Evolutionary conservation across 1,284 basidiomycete genomes (phyloP).

Genomic region (Ustilago trichophora): DNA sequence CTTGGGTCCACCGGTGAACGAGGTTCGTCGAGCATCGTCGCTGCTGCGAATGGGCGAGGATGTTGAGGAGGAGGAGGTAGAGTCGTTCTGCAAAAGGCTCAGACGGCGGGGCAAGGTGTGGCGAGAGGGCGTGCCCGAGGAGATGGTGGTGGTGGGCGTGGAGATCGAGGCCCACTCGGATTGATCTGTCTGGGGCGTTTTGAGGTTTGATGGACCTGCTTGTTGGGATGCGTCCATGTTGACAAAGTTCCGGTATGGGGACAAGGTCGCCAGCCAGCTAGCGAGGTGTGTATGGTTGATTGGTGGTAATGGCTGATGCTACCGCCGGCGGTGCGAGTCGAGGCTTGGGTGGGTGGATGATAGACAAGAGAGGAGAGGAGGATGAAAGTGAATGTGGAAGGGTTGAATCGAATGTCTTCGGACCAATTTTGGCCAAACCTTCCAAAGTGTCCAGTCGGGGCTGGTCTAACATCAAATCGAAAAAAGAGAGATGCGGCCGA

Average conservation of each 20-base stretch:
- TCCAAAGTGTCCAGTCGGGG: no score
- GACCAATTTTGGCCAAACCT: no score
- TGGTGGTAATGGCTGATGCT: no score
- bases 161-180: constrained; percentile 10
- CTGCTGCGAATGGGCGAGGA: constrained; percentile 5
- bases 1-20: constrained; percentile 16
- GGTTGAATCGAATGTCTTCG: no score
- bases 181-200: constrained; percentile 26
- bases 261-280: constrained; percentile 20
- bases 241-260: no score
- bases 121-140: constrained; percentile 16
- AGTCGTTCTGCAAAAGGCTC: constrained; percentile 26
- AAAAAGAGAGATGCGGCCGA: constrained; percentile 11
- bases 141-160: background rate
- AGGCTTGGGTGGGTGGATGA: background rate
- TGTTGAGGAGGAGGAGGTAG: no score
- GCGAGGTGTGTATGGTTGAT: background rate
- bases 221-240: constrained; percentile 12
- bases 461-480: background rate
- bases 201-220: constrained; percentile 13
- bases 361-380: background rate
- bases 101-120: constrained; percentile 21
- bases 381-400: no score
- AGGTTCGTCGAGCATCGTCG: constrained; percentile 14
- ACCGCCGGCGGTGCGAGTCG: constrained; percentile 23